Base-by-base conservation (phyloP, 2,329 filamentous ascomycete genomes). In the Epichloe sp. region DNA sequence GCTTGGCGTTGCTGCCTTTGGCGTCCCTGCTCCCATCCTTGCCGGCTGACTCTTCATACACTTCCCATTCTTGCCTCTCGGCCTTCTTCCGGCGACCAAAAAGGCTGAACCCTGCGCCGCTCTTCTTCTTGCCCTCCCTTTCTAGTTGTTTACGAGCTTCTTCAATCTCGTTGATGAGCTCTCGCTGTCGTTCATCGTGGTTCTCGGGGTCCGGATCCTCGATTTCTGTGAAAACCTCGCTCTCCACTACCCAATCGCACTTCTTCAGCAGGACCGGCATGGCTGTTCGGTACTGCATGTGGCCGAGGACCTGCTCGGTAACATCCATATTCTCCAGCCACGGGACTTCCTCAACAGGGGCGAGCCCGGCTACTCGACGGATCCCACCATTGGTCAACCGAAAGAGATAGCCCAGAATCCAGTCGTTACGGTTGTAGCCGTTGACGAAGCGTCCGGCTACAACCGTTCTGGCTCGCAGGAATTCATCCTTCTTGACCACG, bases 141-240 rank as follows among this genome's bases (percentile, higher is more conserved):
- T 95, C 89, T 3, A 95, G 76, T 60, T 93, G 82, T 63, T 85
- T 89, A 38, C 93, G 80, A 6, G 93, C 93, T 67, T 95, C 90
- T 64, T 97, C 91, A 49, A 98, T 95, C 68, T 98, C 93, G 60
- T 86, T 89, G 64, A 98, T 95, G 42, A 98, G 78, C 67, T 97
- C 91, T 51, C 89, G 79, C 67, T 98, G 93, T 46, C 90, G 78
- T 63, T 88, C 78, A 48, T 80, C 77, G 68, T 97, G 91, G 58
- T 95, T 91, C 0, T 97, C 93, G 0, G 93, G 93, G 61, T 98
- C 93, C 0, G 93, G 89, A 58, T 98, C 93, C 64, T 97, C 93
- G 54, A 98, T 97, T 68, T 98, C 93, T 1, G 80, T 83, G 63
- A 97, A 98, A 64, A 97, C 91, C 59, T 96, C 89, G 56, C 85